Conservation (phyloP, 2,329 filamentous ascomycete species). For the Fusarium piperis region DNA sequence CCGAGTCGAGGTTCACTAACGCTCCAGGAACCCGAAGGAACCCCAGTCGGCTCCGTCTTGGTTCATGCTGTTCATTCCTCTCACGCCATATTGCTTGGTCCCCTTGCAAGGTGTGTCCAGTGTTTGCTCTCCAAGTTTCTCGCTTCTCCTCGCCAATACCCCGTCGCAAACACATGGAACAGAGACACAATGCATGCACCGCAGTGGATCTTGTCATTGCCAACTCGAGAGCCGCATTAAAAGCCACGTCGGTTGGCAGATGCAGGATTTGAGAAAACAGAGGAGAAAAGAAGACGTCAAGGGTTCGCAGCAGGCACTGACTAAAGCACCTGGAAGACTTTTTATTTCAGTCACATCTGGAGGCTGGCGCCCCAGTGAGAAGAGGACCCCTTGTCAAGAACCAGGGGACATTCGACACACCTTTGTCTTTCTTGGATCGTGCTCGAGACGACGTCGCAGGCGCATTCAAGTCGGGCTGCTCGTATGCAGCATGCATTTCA, state of each 20-base stretch:
- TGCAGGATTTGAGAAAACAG: constrained; percentile 37
- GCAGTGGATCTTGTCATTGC: constrained; percentile 23
- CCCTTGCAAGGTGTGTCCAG: neutral
- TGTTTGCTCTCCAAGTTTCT: neutral
- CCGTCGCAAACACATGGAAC: neutral
- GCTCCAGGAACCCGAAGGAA: neutral
- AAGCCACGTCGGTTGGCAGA: constrained; percentile 41
- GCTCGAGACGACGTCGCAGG: constrained; percentile 1
- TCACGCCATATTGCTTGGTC: neutral
- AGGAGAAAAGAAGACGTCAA: constrained; percentile 33
- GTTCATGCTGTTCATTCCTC: constrained; percentile 16
- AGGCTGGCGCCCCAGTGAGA: constrained; percentile 8
- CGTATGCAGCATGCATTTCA: constrained; percentile 4
- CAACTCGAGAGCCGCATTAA: constrained; percentile 36
- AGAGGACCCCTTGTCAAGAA: constrained; percentile 29
- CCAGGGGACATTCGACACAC: constrained; percentile 41
- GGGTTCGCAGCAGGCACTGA: constrained; percentile 4
- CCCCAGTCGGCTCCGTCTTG: neutral
- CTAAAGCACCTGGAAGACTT: constrained; percentile 12
- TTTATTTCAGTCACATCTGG: constrained; percentile 12
- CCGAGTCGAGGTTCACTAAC: constrained; percentile 19
- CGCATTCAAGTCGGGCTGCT: constrained; percentile 4
- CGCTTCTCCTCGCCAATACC: constrained; percentile 4
- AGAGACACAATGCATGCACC: constrained; percentile 26
- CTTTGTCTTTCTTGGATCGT: constrained; percentile 12